Evolutionary conservation across 371 early-diverging fungal genomes (phyloP).

Genomic region (Mucor piriformis): DNA sequence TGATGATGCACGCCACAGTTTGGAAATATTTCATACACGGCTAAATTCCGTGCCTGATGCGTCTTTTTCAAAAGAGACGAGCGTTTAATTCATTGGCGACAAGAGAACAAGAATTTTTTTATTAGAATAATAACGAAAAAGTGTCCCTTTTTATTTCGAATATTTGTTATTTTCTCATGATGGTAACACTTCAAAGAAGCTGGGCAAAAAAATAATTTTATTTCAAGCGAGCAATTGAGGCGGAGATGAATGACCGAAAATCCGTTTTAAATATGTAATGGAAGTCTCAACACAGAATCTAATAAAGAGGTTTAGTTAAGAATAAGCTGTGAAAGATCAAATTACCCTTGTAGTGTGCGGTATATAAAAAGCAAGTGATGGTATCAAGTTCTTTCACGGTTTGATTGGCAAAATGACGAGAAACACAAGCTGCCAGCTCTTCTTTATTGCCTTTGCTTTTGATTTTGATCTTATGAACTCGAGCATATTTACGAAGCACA

Average conservation of each 20-base stretch:
- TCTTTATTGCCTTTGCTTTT: constrained; percentile 40
- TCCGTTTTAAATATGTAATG: constrained; percentile 29
- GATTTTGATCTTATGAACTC: constrained; percentile 47
- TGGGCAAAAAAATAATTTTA: background rate
- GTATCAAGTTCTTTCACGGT: constrained; percentile 53
- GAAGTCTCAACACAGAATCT: constrained; percentile 42
- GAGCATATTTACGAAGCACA: constrained; percentile 47
- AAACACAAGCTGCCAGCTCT: constrained; percentile 48
- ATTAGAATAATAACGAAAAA: too few species aligned
- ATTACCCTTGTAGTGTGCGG: constrained; percentile 51
- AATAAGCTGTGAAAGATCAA: background rate
- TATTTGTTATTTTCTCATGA: background rate
- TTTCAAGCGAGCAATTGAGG: background rate
- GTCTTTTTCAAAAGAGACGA: too few species aligned
- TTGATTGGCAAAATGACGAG: constrained; percentile 55
- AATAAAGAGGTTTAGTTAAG: constrained; percentile 3
- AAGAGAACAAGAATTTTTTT: too few species aligned
- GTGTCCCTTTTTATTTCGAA: background rate
- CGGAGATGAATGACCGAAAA: background rate
- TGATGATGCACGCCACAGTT: too few species aligned
- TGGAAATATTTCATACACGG: too few species aligned
- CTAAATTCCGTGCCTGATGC: too few species aligned
- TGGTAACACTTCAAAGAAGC: background rate
- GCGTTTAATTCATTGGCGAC: too few species aligned
- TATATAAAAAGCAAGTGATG: constrained; percentile 53